A percentile compares a stretch with the other conserved stretches of the same genome.
phyloP scores from a whole-genome alignment of 495 filamentous ascomycete genomes.

The Trichoderma virens region DNA sequence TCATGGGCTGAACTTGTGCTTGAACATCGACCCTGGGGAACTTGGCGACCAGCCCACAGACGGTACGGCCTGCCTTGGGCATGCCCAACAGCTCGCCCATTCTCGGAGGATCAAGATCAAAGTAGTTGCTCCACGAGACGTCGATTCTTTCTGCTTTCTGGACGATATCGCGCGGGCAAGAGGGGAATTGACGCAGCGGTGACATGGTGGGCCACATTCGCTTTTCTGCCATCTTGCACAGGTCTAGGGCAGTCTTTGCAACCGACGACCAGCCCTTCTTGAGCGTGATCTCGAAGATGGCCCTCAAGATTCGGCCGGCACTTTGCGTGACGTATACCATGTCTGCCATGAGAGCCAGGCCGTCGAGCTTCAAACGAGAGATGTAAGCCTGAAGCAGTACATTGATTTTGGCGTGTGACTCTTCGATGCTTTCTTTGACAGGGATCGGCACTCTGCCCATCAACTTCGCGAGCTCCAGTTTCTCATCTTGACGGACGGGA shows the following conservation, averaged over 20 bases:
- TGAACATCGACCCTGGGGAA: slow-evolving; percentile 90
- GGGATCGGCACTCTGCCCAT: slow-evolving; percentile 85
- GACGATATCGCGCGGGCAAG: slow-evolving; percentile 75
- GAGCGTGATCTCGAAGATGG: slow-evolving; percentile 91
- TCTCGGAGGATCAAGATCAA: slow-evolving; percentile 92
- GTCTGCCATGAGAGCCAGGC: slow-evolving; percentile 93
- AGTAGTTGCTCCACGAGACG: slow-evolving; percentile 87
- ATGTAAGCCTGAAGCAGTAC: slow-evolving; percentile 98
- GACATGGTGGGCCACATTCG: slow-evolving; percentile 99
- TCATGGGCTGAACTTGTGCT: slow-evolving; percentile 89
- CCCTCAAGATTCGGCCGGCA: slow-evolving; percentile 88
- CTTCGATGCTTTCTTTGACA: slow-evolving; percentile 95
- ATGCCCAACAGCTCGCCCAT: slow-evolving; percentile 93
- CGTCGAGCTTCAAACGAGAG: slow-evolving; percentile 87
- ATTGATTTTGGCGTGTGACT: slow-evolving; percentile 97
- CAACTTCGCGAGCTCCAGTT: slow-evolving; percentile 89
- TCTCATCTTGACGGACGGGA: slow-evolving; percentile 94
- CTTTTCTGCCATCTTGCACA: slow-evolving; percentile 99
- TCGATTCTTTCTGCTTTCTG: slow-evolving; percentile 91
- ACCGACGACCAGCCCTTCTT: slow-evolving; percentile 96
- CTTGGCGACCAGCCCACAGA: slow-evolving; percentile 79
- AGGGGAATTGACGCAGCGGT: slow-evolving; percentile 82
- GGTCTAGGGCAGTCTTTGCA: slow-evolving; percentile 81
- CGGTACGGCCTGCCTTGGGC: slow-evolving; percentile 79
- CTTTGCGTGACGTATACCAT: slow-evolving; percentile 98